Evolutionary conservation across 495 filamentous ascomycete genomes (phyloP).

Genomic region (Letharia columbiana): DNA sequence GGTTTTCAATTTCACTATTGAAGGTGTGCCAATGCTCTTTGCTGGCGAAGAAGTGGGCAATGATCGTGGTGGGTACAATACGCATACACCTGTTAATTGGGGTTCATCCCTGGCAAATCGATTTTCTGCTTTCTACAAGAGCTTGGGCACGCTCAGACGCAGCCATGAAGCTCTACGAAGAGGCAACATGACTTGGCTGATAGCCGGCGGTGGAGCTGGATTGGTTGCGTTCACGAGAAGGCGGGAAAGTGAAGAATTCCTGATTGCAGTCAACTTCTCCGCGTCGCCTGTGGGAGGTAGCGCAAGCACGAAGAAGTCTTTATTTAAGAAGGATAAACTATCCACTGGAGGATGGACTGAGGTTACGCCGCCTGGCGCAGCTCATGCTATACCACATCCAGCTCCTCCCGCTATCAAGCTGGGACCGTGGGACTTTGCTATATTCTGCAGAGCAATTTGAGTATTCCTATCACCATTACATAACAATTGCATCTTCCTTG

Average conservation of each 20-base stretch:
- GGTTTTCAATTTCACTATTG: constrained; percentile 9
- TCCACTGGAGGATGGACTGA: not conserved
- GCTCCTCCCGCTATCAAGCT: not conserved
- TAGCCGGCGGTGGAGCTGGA: not conserved
- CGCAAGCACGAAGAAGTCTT: not conserved
- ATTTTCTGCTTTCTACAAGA: constrained; percentile 4
- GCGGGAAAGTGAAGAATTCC: not conserved
- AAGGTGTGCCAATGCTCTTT: constrained; percentile 7
- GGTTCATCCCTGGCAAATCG: not conserved
- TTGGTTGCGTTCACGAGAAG: not conserved
- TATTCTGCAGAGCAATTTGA: not conserved
- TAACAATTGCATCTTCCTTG: not conserved
- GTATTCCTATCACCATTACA: not conserved
- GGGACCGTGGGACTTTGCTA: not conserved
- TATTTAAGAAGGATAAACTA: not conserved
- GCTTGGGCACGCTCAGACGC: not conserved
- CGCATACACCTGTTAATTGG: constrained; percentile 5
- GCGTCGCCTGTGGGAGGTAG: not conserved
- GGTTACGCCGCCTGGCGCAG: not conserved
- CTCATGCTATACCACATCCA: constrained; percentile 2
- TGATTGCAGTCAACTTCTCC: constrained; percentile 6
- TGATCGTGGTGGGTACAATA: constrained; percentile 4
- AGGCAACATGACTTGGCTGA: not conserved
- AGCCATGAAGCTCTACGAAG: not conserved
- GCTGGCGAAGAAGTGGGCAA: constrained; percentile 10